phyloP scores from a whole-genome alignment of 371 early-diverging fungal genomes.

The Parasitella parasitica region DNA sequence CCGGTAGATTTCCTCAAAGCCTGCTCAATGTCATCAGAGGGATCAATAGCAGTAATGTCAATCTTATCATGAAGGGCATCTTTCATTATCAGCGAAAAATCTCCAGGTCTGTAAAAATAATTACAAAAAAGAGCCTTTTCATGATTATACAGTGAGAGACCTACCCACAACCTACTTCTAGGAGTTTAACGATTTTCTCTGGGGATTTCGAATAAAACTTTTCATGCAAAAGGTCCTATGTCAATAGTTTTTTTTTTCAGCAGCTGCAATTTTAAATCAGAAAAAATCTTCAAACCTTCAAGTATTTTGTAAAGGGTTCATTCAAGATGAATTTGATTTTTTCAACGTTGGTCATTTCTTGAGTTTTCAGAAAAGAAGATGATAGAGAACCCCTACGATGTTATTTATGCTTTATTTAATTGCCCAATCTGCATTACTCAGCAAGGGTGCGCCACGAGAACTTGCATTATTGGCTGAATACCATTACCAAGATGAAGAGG shows the following conservation, averaged over 20 bases:
- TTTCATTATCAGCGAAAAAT: constrained; percentile 25
- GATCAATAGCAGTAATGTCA: constrained; percentile 28
- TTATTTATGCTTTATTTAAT: not conserved
- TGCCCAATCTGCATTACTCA: not conserved
- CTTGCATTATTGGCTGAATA: not conserved
- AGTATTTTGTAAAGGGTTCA: not conserved
- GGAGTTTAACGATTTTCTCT: constrained; percentile 3
- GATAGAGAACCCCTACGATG: not conserved
- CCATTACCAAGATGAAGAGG: too few relatives aligned
- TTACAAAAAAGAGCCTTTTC: not conserved
- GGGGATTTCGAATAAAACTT: constrained; percentile 3
- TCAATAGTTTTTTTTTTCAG: too few relatives aligned
- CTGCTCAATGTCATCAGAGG: constrained; percentile 19
- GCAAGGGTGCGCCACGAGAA: not conserved
- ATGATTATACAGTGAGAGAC: not conserved
- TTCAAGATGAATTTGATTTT: not conserved
- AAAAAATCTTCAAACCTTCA: too few relatives aligned
- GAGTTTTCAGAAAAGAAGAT: not conserved
- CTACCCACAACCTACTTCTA: constrained; percentile 41
- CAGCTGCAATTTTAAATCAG: too few relatives aligned
- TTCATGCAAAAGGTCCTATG: constrained; percentile 19
- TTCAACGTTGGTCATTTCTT: not conserved
- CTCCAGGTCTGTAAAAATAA: constrained; percentile 19
- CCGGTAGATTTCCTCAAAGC: constrained; percentile 10
- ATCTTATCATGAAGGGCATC: constrained; percentile 16